A percentile compares a stretch with the other conserved stretches of the same genome.
phyloP scores from a whole-genome alignment of 2,329 filamentous ascomycete genomes.

The Pyricularia pennisetigena region DNA sequence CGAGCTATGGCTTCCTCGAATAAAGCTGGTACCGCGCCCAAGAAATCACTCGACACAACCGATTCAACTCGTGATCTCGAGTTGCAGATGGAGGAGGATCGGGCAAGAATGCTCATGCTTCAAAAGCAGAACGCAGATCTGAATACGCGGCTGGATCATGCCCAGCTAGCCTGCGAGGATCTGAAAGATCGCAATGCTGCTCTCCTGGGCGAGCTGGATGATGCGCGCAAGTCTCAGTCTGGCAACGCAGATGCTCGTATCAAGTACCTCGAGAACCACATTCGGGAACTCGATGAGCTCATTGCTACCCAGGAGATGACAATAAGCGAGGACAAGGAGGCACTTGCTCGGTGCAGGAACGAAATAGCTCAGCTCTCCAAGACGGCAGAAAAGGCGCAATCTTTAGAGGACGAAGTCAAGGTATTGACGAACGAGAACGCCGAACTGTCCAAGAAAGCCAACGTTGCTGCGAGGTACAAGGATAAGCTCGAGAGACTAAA shows the following conservation, averaged over 20 bases:
- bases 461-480: conserved; percentile 51
- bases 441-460: conserved; percentile 51
- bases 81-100: conserved; percentile 46
- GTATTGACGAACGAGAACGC: conserved; percentile 49
- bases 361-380: conserved; percentile 37
- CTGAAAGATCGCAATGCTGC: conserved; percentile 52
- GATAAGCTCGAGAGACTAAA: conserved; percentile 52
- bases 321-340: conserved; percentile 39
- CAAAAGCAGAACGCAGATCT: conserved; percentile 50
- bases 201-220: conserved; percentile 42
- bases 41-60: conserved; percentile 18
- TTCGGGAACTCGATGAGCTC: conserved; percentile 59
- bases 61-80: conserved; percentile 38
- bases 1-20: conserved; percentile 16
- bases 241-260: conserved; percentile 41
- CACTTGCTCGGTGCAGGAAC: conserved; percentile 33
- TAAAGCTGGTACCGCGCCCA: conserved; percentile 15
- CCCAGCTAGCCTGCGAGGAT: conserved; percentile 55
- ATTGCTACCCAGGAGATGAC: conserved; percentile 63
- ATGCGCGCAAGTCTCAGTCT: conserved; percentile 43
- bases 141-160: conserved; percentile 47
- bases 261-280: conserved; percentile 42
- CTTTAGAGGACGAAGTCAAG: conserved; percentile 48
- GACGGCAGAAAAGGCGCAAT: conserved; percentile 36
- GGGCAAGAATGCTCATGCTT: conserved; percentile 38